Conservation (phyloP, 2,329 filamentous ascomycete species). For the Colletotrichum euphorbiae region DNA sequence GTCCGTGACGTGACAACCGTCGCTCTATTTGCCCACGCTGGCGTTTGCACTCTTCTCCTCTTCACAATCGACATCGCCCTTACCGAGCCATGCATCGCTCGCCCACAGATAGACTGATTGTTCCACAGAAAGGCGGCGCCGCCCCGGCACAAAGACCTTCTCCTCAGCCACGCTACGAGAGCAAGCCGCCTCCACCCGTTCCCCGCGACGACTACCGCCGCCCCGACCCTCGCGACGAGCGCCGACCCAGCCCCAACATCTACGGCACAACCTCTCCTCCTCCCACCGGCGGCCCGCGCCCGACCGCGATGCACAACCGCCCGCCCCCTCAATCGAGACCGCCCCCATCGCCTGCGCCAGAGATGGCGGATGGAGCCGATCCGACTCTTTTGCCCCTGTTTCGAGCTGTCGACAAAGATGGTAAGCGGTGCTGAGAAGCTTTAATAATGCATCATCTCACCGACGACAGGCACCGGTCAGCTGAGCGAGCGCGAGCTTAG, state of each 20-base stretch:
- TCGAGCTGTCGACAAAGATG: slow-evolving; percentile 87
- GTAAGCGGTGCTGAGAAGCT: slow-evolving; percentile 55
- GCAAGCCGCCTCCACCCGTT: slow-evolving; percentile 59
- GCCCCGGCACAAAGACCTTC: slow-evolving; percentile 39
- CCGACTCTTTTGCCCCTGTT: slow-evolving; percentile 87
- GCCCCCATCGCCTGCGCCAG: slow-evolving; percentile 71
- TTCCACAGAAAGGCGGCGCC: slow-evolving; percentile 41
- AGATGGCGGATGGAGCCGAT: slow-evolving; percentile 65
- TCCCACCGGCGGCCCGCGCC: slow-evolving; percentile 57
- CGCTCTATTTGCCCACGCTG: slow-evolving; percentile 12
- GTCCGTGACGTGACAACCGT: slow-evolving; percentile 36
- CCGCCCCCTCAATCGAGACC: slow-evolving; percentile 70
- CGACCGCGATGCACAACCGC: slow-evolving; percentile 57
- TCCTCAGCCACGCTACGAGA: slow-evolving; percentile 57
- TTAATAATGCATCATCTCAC: slow-evolving; percentile 8
- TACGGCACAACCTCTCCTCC: slow-evolving; percentile 65
- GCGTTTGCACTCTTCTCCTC: slow-evolving; percentile 20
- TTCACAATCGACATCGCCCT: slow-evolving; percentile 13
- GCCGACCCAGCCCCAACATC: slow-evolving; percentile 44
- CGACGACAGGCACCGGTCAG: slow-evolving; percentile 73
- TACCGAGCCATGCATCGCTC: slow-evolving; percentile 40
- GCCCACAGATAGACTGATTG: slow-evolving; percentile 26
- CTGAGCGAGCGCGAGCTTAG: slow-evolving; percentile 89
- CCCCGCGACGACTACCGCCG: slow-evolving; percentile 48
- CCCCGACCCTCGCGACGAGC: slow-evolving; percentile 41